phyloP scores from a whole-genome alignment of 2,329 filamentous ascomycete genomes.

The Penicillium brevicompactum region DNA sequence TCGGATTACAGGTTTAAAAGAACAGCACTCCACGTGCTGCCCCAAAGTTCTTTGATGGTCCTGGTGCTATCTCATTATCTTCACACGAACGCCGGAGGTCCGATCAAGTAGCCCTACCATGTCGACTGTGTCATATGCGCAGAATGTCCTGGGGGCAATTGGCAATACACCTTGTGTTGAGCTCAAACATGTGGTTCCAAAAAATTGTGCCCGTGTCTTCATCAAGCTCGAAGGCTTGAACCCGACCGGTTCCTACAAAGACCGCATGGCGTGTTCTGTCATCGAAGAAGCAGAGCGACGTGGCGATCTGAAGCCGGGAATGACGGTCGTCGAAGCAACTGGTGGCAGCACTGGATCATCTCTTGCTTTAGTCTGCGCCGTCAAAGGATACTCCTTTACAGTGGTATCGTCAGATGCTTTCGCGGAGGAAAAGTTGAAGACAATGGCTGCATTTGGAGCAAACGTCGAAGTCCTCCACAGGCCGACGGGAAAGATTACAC shows the following conservation, averaged over 20 bases:
- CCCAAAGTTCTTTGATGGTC: too few species aligned
- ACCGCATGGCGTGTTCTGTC: conserved; percentile 88
- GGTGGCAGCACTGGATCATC: conserved; percentile 72
- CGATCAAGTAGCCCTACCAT: neutral
- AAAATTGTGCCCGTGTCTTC: conserved; percentile 79
- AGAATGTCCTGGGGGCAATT: conserved; percentile 52
- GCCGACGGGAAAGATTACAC: conserved; percentile 6
- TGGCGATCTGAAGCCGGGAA: conserved; percentile 85
- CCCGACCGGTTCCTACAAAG: conserved; percentile 82
- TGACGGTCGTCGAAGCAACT: conserved; percentile 90
- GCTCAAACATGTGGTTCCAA: conserved; percentile 77
- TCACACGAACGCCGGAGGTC: neutral
- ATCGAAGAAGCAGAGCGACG: conserved; percentile 84
- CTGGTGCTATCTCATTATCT: too few species aligned
- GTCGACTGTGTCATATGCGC: neutral
- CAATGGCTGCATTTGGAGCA: conserved; percentile 15
- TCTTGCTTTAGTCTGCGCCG: conserved; percentile 16
- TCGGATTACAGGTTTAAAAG: too few species aligned
- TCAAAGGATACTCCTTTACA: conserved; percentile 14
- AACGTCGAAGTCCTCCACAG: conserved; percentile 13
- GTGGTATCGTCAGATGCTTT: conserved; percentile 16
- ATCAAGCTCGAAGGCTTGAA: conserved; percentile 85
- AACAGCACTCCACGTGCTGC: too few species aligned
- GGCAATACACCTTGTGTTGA: conserved; percentile 84
- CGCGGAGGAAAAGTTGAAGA: conserved; percentile 10